Conservation (phyloP, 192 early-diverging fungal species). For the Pilobolus umbonatus region DNA sequence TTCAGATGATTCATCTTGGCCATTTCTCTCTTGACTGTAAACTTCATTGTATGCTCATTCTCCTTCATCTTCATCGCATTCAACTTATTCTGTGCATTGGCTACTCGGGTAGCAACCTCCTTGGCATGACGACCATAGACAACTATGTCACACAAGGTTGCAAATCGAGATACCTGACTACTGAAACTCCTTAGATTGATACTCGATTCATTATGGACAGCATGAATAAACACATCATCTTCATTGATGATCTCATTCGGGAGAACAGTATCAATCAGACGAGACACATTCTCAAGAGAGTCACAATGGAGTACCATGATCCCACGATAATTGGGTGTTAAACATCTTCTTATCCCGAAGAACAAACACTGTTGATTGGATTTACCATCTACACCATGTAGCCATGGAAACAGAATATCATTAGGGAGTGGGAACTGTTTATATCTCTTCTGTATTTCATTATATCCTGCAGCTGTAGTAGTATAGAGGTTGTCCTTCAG, state of each 20-base stretch:
- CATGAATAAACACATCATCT: slow-evolving; percentile 17
- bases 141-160: slow-evolving; percentile 40
- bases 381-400: slow-evolving; percentile 54
- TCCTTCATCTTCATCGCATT: background rate
- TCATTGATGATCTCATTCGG: slow-evolving; percentile 40
- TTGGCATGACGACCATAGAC: slow-evolving; percentile 26
- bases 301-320: slow-evolving; percentile 29
- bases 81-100: slow-evolving; percentile 22
- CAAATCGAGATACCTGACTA: slow-evolving; percentile 45
- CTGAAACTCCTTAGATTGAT: slow-evolving; percentile 51
- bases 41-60: slow-evolving; percentile 9
- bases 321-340: slow-evolving; percentile 28
- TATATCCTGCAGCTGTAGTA: slow-evolving; percentile 37
- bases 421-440: slow-evolving; percentile 42
- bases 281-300: slow-evolving; percentile 12
- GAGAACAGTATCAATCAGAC: slow-evolving; percentile 47
- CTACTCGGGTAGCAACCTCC: slow-evolving; percentile 19
- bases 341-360: slow-evolving; percentile 39
- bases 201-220: slow-evolving; percentile 17
- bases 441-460: slow-evolving; percentile 38
- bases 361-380: slow-evolving; percentile 46
- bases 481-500: slow-evolving; percentile 31
- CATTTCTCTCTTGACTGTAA: slow-evolving; percentile 8
- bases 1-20: slow-evolving; percentile 22
- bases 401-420: slow-evolving; percentile 54